Evolutionary conservation across 768 basidiomycete species (phyloP).

Genomic region (Auriscalpium orientale): DNA sequence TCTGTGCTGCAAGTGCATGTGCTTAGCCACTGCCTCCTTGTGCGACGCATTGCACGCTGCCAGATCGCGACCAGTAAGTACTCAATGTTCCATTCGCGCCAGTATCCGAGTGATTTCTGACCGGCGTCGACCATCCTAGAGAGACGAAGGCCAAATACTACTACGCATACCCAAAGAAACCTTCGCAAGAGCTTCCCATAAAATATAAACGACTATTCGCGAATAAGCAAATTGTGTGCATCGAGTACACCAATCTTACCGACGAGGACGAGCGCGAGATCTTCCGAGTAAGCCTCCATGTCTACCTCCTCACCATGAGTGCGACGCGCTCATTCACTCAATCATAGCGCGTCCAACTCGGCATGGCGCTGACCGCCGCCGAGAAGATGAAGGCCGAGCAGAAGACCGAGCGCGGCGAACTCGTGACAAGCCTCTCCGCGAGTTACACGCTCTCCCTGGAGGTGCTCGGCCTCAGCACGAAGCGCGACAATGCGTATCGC

Average conservation of each 20-base stretch:
- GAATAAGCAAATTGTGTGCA: constrained; percentile 41
- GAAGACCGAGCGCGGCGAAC: constrained; percentile 15
- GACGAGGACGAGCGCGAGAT: constrained; percentile 25
- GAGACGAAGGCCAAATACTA: constrained; percentile 25
- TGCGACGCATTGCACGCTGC: not conserved
- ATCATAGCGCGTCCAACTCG: constrained; percentile 22
- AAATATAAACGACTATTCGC: constrained; percentile 30
- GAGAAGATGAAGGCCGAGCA: constrained; percentile 22
- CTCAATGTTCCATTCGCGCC: too few species aligned
- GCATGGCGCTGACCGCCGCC: constrained; percentile 19
- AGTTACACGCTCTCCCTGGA: constrained; percentile 13
- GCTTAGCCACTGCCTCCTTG: not conserved
- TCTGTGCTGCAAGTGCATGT: constrained; percentile 5
- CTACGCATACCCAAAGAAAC: constrained; percentile 21
- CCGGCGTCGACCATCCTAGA: not conserved
- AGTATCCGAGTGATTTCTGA: too few species aligned
- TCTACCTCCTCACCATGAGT: too few species aligned
- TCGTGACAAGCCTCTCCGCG: constrained; percentile 14
- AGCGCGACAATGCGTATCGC: constrained; percentile 49
- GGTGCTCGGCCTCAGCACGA: constrained; percentile 42
- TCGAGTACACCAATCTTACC: constrained; percentile 34
- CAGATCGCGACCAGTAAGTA: constrained; percentile 36
- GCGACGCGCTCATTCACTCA: not conserved
- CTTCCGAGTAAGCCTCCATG: constrained; percentile 20
- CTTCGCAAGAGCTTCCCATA: constrained; percentile 25